These are phyloP conservation scores for Naganishia liquefaciens DNA, from an alignment of 1,284 basidiomycete species.

Conservation along the genomic window DNA sequence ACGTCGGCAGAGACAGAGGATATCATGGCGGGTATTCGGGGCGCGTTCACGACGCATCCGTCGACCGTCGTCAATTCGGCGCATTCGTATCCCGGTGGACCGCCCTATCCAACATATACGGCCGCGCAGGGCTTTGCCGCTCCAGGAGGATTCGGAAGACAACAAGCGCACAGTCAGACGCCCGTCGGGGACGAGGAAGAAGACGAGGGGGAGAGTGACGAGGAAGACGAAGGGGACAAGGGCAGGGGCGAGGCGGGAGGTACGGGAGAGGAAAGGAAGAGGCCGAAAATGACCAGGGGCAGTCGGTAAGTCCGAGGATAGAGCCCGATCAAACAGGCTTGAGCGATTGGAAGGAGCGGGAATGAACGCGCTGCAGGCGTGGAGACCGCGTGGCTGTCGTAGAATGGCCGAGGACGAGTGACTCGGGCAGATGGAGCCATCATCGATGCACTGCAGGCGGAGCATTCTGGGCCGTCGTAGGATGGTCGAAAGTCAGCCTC, in stretches of 20 bases:
- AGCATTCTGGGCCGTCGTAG: too few relatives aligned
- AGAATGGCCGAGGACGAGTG: not conserved
- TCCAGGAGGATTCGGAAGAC: not conserved
- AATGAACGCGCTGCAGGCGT: not conserved
- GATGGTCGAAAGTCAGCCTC: too few relatives aligned
- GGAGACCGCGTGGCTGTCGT: not conserved
- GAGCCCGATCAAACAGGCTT: not conserved
- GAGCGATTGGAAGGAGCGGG: not conserved
- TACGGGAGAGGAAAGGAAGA: constrained; percentile 43
- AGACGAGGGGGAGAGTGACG: constrained; percentile 17
- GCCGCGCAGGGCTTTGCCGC: not conserved
- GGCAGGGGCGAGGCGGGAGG: constrained; percentile 1
- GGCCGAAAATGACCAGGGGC: constrained; percentile 78
- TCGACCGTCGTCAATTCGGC: not conserved
- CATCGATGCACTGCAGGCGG: not conserved
- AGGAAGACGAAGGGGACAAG: constrained; percentile 20
- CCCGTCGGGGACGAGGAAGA: constrained; percentile 8
- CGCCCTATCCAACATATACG: not conserved
- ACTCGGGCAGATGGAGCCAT: too few relatives aligned
- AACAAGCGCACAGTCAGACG: not conserved
- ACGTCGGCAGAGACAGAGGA: constrained; percentile 10
- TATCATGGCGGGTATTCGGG: constrained; percentile 27
- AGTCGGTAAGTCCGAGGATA: constrained; percentile 63
- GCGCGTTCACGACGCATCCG: constrained; percentile 4
- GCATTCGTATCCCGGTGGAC: not conserved